Base-by-base conservation (phyloP, 352 stramenopile genomes). In the Peronospora destructor region DNA sequence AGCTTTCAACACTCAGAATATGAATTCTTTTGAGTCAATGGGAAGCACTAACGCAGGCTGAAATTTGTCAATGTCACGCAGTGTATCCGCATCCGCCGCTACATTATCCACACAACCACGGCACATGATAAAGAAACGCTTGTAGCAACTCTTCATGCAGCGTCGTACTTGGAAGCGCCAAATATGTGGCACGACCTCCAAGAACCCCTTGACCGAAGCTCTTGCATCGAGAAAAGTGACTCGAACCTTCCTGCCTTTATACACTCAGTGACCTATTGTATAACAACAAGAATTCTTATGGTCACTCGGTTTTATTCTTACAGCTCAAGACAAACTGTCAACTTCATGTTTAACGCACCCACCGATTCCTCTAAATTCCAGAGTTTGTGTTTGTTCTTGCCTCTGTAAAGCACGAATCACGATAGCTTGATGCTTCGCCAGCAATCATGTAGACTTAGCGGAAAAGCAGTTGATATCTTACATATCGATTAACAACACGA, bases 21-120 rank as follows among this genome's bases (percentile, higher is more conserved):
- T 71, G 53, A 90, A 87, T 33, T 76, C 79, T 46, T 90, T 90
- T 7, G 76, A 87, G 61, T 90, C 79, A 48, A 90, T 85, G 7
- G 79, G 83, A 16, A 90, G 64, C 29, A 90, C 60, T n/a, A 86
- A 44, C 26, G 87, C 68, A 9, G 79, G 79, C 21, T 67, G 48
- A 25, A 63, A 78, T 4, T 43, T 42, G 0, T 64, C 35, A 45
- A 90, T 86, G 45, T 86, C 76, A 26, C 49, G 44, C 16, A 87
- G 14, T 1, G 76, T 84, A 33, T 84, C 71, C 55, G 47, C 16
- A 86, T 47, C 6, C 72, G 65, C 4, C 62, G 66, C 76, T 87
- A 34, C 0, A 30, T 4, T 13, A 34, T 45, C 35, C 32, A 35
- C 35, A 57, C n/a, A n/a, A n/a, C n/a, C n/a, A n/a, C n/a, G n/a